These are phyloP conservation scores for Melastoma malabathricum DNA, from an alignment of 345 rosid species.

Conservation along the genomic window DNA sequence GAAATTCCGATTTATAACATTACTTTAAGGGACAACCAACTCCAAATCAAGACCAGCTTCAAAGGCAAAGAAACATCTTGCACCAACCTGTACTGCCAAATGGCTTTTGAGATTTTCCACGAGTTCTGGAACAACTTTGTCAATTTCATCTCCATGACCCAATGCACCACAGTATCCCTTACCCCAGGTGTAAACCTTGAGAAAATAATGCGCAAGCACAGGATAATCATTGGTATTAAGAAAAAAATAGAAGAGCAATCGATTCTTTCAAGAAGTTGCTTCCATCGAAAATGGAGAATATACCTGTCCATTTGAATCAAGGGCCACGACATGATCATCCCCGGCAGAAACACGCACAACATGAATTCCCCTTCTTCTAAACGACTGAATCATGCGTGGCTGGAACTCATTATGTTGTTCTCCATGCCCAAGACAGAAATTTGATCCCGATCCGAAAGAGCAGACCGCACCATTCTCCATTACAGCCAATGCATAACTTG, in stretches of 20 bases:
- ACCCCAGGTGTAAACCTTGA: slow-evolving; percentile 91
- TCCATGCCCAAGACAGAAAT: slow-evolving; percentile 95
- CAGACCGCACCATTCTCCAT: slow-evolving; percentile 48
- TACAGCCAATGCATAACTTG: slow-evolving; percentile 70
- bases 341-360: slow-evolving; percentile 90
- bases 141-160: slow-evolving; percentile 94
- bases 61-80: slow-evolving; percentile 3
- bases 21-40: neutral
- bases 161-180: slow-evolving; percentile 96
- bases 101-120: slow-evolving; percentile 49
- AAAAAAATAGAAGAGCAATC: neutral
- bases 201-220: slow-evolving; percentile 8
- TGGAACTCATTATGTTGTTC: slow-evolving; percentile 79
- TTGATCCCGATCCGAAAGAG: slow-evolving; percentile 87
- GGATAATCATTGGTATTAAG: neutral
- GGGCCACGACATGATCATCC: slow-evolving; percentile 90
- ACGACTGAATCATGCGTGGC: slow-evolving; percentile 67
- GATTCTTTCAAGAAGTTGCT: neutral
- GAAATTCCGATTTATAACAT: too few relatives aligned
- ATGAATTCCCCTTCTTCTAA: slow-evolving; percentile 56
- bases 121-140: slow-evolving; percentile 64
- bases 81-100: slow-evolving; percentile 63
- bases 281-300: slow-evolving; percentile 13
- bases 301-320: slow-evolving; percentile 87
- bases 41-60: too few relatives aligned